Evolutionary conservation across 2,329 filamentous ascomycete species (phyloP), one percentile per base, ranked within the genome.

Genomic region (Monosporascus ibericus): DNA sequence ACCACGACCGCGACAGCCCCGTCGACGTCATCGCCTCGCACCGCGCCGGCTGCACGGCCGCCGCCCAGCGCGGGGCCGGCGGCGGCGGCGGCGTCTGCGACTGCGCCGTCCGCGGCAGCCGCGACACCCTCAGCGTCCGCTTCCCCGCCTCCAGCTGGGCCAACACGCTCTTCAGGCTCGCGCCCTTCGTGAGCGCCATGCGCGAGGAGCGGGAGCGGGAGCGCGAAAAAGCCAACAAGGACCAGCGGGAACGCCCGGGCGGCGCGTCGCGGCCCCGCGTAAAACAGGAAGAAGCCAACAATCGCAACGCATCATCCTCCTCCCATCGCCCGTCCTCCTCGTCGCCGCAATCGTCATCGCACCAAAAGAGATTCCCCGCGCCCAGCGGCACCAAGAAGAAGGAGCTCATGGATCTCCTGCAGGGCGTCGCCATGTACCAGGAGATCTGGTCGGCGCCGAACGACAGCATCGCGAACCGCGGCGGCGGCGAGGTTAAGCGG

Each of bases 341-440:
- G 56, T 5, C 50, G 54, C 37, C 51, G 56, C 50, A 59, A 60
- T 11, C 17, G 38, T 20, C 17, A 11, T 20, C 17, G 38, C 38
- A 40, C 17, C 2, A 6, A 11, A 40, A 40, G 38, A 40, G 18
- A 20, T 40, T 17, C 38, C 17, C 38, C 6, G 17, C 17, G 52
- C 34, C 59, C 6, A 50, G 38, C 48, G 50, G 51, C 34, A 44
- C n/a, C 15, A 61, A 60, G 48, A 58, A 61, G 44, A 61, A 62
- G 6, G 61, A 54, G 17, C 66, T 66, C 22, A 78, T 79, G 61
- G 79, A 84, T 44, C 72, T 84, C 52, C 75, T 85, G 49, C 73
- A 77, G 58, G 78, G 79, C 65, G 81, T 85, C 46, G 80, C 80
- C 64, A 86, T 86, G 82, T 82, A 84, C 65, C 83, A 86, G 65